A percentile compares a stretch with the other conserved stretches of the same genome.
These are phyloP conservation scores for Barnettozyma pratensis DNA, from an alignment of 805 yeast genomes.

Conservation along the genomic window DNA sequence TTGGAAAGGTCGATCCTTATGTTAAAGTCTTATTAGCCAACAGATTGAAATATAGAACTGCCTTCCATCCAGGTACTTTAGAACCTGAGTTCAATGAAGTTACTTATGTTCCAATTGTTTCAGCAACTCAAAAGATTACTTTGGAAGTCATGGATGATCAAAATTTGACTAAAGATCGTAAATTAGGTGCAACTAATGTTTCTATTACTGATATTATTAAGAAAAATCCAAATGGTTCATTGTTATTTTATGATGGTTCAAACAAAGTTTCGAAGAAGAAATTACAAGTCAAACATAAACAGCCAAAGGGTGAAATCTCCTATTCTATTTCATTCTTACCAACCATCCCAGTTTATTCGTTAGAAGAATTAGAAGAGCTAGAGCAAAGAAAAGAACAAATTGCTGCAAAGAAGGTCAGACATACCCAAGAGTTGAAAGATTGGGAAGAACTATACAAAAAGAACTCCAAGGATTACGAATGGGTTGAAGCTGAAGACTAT, in stretches of 20 bases:
- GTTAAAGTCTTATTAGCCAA: slow-evolving; percentile 56
- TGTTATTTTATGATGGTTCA: slow-evolving; percentile 46
- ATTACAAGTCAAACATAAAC: slow-evolving; percentile 29
- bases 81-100: slow-evolving; percentile 59
- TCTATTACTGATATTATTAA: slow-evolving; percentile 44
- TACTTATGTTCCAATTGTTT: slow-evolving; percentile 53
- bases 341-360: slow-evolving; percentile 54
- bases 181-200: slow-evolving; percentile 54
- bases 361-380: slow-evolving; percentile 46
- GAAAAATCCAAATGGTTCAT: slow-evolving; percentile 42
- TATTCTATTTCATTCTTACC: slow-evolving; percentile 65
- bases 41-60: slow-evolving; percentile 49
- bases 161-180: slow-evolving; percentile 54
- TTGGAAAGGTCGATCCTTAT: slow-evolving; percentile 76
- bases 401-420: slow-evolving; percentile 31
- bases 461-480: slow-evolving; percentile 59
- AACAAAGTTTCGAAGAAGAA: slow-evolving; percentile 35
- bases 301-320: slow-evolving; percentile 45
- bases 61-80: slow-evolving; percentile 45
- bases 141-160: slow-evolving; percentile 66
- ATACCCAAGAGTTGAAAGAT: slow-evolving; percentile 33
- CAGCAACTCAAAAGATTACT: slow-evolving; percentile 53
- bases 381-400: slow-evolving; percentile 36
- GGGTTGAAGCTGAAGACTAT: slow-evolving; percentile 46
- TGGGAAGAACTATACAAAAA: slow-evolving; percentile 47